Base-by-base conservation (phyloP, 306 rosid species). In the Cajanus cajan region DNA sequence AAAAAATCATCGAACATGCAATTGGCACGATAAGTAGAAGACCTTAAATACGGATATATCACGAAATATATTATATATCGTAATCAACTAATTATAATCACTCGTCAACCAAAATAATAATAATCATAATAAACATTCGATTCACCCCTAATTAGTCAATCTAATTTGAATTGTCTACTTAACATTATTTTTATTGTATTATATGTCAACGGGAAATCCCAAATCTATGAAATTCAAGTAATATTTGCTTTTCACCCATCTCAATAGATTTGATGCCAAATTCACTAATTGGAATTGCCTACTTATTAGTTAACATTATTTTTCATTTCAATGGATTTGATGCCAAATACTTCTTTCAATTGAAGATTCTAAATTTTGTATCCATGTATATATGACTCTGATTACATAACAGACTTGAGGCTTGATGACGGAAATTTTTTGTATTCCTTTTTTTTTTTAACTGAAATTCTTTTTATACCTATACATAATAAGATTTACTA, bases 161-260 rank as follows among this genome's bases (percentile, higher is more conserved):
- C n/a, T 34, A 40, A 72, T 37, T 13, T 45, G 12, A 43, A 7
- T 55, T 31, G 10, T 51, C 73, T 4, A 6, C 48, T 58, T 33
- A 73, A 64, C 52, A 12, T 48, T 54, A 57, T 55, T 12, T 0
- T 7, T 62, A 39, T 80, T 24, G 6, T 62, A 33, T 37, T 6
- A 55, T 6, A 55, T 14, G 59, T 64, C 79, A 80, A 73, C 6
- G 59, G 45, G 34, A 73, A 74, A 68, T 44, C 71, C 71, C 5
- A 71, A 74, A 44, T 18, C 59, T 57, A 5, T 41, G 24, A 24
- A 74, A 41, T 15, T 57, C 15, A 16, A 71, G 6, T 9, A 15
- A 39, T 47, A 15, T 4, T 71, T 54, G 68, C 9, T 59, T 57
- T 31, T 45, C 66, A 6, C 4, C n/a, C 59, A 22, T 52, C 25